Evolutionary conservation across 2,329 filamentous ascomycete species (phyloP).

Genomic region (Apiospora pterosperma): DNA sequence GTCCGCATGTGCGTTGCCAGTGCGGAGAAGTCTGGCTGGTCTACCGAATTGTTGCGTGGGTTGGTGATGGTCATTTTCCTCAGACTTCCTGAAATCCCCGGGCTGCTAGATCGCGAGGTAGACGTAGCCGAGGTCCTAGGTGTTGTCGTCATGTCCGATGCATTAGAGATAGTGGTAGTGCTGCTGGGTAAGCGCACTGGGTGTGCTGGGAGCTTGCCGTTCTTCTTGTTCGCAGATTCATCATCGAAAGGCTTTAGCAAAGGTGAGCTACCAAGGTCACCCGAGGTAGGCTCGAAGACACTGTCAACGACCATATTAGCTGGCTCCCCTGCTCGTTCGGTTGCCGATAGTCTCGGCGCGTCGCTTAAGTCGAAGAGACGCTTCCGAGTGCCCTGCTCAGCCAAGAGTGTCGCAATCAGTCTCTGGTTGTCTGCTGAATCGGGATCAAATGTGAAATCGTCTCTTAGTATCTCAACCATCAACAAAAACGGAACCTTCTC

Average conservation of each 20-base stretch:
- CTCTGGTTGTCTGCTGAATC: slow-evolving; percentile 69
- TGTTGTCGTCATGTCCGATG: slow-evolving; percentile 58
- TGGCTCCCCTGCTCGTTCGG: slow-evolving; percentile 39
- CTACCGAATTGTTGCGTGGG: slow-evolving; percentile 51
- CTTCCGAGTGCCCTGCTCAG: slow-evolving; percentile 53
- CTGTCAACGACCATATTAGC: slow-evolving; percentile 54
- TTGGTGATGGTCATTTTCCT: slow-evolving; percentile 59
- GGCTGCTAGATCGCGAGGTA: slow-evolving; percentile 66
- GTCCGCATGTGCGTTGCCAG: slow-evolving; percentile 85
- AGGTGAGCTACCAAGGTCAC: slow-evolving; percentile 72
- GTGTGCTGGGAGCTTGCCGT: slow-evolving; percentile 17
- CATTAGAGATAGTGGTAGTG: slow-evolving; percentile 38
- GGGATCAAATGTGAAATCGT: slow-evolving; percentile 81
- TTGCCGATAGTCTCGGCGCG: slow-evolving; percentile 49
- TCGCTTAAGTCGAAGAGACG: slow-evolving; percentile 70
- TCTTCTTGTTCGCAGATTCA: slow-evolving; percentile 37
- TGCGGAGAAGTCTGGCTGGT: slow-evolving; percentile 78
- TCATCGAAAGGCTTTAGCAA: slow-evolving; percentile 58
- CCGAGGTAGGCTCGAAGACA: slow-evolving; percentile 78
- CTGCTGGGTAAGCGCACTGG: slow-evolving; percentile 23
- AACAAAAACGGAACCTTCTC: slow-evolving; percentile 82
- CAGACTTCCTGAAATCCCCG: slow-evolving; percentile 60
- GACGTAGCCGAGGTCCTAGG: slow-evolving; percentile 68
- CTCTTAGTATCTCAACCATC: slow-evolving; percentile 78
- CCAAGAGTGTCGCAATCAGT: slow-evolving; percentile 55